Conservation (phyloP, 805 yeast genomes). For the Dipodascopsis tothii region DNA sequence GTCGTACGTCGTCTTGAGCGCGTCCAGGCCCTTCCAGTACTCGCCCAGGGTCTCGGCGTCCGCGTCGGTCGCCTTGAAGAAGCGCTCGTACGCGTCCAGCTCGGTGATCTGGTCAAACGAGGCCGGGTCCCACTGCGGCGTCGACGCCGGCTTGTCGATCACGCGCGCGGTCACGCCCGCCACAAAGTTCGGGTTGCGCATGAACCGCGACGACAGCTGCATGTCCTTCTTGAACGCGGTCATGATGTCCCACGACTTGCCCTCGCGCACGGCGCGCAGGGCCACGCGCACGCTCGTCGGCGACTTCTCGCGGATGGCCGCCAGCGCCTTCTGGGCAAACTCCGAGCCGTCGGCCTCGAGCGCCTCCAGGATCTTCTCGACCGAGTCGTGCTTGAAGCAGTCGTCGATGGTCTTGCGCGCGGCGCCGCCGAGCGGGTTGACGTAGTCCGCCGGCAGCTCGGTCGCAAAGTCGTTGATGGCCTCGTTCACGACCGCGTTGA, state of each 20-base stretch:
- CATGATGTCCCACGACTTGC: slow-evolving; percentile 49
- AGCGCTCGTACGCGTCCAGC: slow-evolving; percentile 26
- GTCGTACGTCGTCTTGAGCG: slow-evolving; percentile 33
- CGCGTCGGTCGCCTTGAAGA: slow-evolving; percentile 22
- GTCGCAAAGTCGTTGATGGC: slow-evolving; percentile 74
- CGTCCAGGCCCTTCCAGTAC: slow-evolving; percentile 1
- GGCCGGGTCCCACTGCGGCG: slow-evolving; percentile 47
- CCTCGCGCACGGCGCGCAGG: slow-evolving; percentile 57
- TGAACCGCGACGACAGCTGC: slow-evolving; percentile 67
- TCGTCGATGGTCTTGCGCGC: slow-evolving; percentile 59
- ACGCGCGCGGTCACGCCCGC: slow-evolving; percentile 39
- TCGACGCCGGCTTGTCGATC: slow-evolving; percentile 51
- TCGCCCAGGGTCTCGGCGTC: slow-evolving; percentile 2
- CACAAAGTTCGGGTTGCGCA: slow-evolving; percentile 56
- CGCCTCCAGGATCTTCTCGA: slow-evolving; percentile 49
- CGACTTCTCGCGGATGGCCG: slow-evolving; percentile 57
- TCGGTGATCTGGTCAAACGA: slow-evolving; percentile 34
- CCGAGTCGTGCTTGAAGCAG: slow-evolving; percentile 49
- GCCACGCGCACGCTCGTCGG: slow-evolving; percentile 73
- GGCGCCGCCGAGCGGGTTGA: slow-evolving; percentile 49
- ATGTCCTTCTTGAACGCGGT: slow-evolving; percentile 68
- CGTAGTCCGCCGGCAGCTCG: slow-evolving; percentile 55
- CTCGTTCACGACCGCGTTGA: slow-evolving; percentile 47
- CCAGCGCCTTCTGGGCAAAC: slow-evolving; percentile 56
- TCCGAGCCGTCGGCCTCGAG: slow-evolving; percentile 50